Conservation (phyloP, 2,329 filamentous ascomycete genomes). For the Xylaria sp. region DNA sequence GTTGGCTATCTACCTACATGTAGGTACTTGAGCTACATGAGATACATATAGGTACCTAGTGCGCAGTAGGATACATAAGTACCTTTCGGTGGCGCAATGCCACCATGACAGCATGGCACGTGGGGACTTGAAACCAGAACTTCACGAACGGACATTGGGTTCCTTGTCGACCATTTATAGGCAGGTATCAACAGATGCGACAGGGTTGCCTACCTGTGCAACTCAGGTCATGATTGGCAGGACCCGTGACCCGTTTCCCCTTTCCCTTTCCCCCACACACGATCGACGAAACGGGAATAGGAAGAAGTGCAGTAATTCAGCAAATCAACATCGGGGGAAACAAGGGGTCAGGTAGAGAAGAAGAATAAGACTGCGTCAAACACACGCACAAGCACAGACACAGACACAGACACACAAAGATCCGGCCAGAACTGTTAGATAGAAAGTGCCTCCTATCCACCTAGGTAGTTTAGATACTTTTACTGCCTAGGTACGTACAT, state of each 20-base stretch:
- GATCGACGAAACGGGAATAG: not conserved
- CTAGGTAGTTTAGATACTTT: no score
- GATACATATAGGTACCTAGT: no score
- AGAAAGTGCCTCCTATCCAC: not conserved
- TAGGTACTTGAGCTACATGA: no score
- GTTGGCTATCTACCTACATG: no score
- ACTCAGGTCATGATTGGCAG: not conserved
- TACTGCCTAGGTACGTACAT: no score
- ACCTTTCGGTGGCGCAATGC: not conserved
- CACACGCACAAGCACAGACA: not conserved
- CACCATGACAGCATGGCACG: constrained; percentile 25
- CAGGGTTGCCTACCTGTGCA: not conserved
- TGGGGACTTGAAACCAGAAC: constrained; percentile 13
- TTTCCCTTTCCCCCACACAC: constrained; percentile 19
- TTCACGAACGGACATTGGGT: not conserved
- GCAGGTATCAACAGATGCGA: not conserved
- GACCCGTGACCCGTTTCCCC: constrained; percentile 10
- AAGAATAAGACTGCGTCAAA: not conserved
- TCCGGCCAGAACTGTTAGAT: not conserved
- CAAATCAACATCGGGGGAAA: constrained; percentile 21
- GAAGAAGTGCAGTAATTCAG: constrained; percentile 13
- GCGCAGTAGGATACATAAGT: constrained; percentile 15
- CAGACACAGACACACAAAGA: not conserved
- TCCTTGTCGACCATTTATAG: not conserved
- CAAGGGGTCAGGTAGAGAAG: not conserved